A percentile compares a stretch with the other conserved stretches of the same genome.
phyloP scores from a whole-genome alignment of 495 filamentous ascomycete genomes.

The Penicillium coprophilum region DNA sequence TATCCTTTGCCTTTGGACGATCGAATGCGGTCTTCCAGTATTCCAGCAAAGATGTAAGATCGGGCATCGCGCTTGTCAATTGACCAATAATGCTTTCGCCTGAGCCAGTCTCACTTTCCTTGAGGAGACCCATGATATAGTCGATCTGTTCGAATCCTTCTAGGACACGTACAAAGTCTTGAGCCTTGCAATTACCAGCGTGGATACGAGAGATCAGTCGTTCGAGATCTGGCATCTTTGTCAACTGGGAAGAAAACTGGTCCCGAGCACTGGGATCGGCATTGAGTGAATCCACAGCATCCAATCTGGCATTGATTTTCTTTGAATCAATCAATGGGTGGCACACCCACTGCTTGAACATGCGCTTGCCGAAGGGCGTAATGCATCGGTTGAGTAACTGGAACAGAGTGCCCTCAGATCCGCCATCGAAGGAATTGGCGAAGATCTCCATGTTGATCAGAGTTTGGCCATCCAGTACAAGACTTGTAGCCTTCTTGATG shows the following conservation, averaged over 20 bases:
- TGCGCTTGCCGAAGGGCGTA: slow-evolving; percentile 95
- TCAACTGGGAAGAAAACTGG: slow-evolving; percentile 79
- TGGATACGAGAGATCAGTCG: slow-evolving; percentile 93
- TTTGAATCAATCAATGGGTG: slow-evolving; percentile 84
- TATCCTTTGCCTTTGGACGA: slow-evolving; percentile 71
- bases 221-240: slow-evolving; percentile 92
- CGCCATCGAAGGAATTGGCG: slow-evolving; percentile 87
- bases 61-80: slow-evolving; percentile 80
- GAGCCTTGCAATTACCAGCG: slow-evolving; percentile 79
- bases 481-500: slow-evolving; percentile 86
- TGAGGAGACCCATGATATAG: slow-evolving; percentile 78
- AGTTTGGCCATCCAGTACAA: slow-evolving; percentile 94
- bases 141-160: slow-evolving; percentile 98
- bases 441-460: slow-evolving; percentile 98
- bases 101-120: slow-evolving; percentile 59
- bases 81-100: slow-evolving; percentile 71
- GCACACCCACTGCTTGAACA: slow-evolving; percentile 97
- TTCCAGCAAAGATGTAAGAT: slow-evolving; percentile 67
- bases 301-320: slow-evolving; percentile 90
- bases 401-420: slow-evolving; percentile 83
- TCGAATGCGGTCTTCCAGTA: slow-evolving; percentile 96
- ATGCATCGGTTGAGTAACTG: slow-evolving; percentile 88
- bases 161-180: slow-evolving; percentile 90
- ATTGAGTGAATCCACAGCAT: slow-evolving; percentile 92
- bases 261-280: slow-evolving; percentile 75